Evolutionary conservation across 208 protist species (phyloP).

Genomic region (Trypanosoma grayi): DNA sequence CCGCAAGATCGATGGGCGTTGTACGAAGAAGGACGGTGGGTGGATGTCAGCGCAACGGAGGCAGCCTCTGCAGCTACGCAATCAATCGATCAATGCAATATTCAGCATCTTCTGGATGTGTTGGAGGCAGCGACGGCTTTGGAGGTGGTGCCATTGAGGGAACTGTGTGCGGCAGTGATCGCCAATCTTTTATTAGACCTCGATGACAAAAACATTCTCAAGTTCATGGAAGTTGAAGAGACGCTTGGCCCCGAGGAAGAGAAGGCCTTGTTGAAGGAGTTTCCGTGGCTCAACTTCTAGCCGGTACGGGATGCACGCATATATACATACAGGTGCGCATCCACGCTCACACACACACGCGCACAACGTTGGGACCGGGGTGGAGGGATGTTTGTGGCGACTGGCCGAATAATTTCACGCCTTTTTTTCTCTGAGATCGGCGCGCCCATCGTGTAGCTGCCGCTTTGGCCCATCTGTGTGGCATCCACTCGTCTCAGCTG

Average conservation of each 20-base stretch:
- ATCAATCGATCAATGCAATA: conserved; percentile 22
- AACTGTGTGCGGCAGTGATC: conserved; percentile 49
- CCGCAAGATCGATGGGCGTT: conserved; percentile 16
- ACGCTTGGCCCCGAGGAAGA: conserved; percentile 43
- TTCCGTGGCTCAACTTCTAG: conserved; percentile 31
- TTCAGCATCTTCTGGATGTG: conserved; percentile 32
- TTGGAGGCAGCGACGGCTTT: conserved; percentile 55
- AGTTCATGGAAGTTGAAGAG: conserved; percentile 29
- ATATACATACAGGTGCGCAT: too few relatives aligned
- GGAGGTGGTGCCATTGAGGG: conserved; percentile 37
- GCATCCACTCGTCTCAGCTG: too few relatives aligned
- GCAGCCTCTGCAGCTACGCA: conserved; percentile 17
- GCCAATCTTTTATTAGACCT: conserved; percentile 63
- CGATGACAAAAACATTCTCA: conserved; percentile 29
- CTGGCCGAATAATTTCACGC: too few relatives aligned
- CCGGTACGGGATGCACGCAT: neutral
- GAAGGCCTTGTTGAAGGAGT: conserved; percentile 19
- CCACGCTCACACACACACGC: too few relatives aligned
- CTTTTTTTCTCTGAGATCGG: too few relatives aligned
- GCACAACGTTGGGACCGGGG: too few relatives aligned
- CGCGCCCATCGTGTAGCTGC: too few relatives aligned
- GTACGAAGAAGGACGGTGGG: conserved; percentile 39
- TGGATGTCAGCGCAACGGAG: conserved; percentile 30
- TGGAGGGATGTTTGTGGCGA: too few relatives aligned
- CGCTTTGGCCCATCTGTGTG: too few relatives aligned